Evolutionary conservation across 306 rosid species (phyloP).

Genomic region (Corylus heterophylla): DNA sequence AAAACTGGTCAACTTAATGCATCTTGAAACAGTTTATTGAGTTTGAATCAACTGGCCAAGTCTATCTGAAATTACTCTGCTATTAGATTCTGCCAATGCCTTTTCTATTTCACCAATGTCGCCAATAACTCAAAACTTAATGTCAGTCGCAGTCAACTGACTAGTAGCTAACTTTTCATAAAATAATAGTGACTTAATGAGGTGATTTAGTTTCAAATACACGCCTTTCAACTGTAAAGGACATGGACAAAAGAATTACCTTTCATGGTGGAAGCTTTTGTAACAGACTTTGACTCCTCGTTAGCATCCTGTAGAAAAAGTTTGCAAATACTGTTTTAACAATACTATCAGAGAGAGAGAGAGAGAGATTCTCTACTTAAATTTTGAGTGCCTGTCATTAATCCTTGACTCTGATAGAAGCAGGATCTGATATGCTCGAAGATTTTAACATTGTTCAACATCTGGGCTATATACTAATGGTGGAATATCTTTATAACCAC

Average conservation of each 20-base stretch:
- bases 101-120: not conserved
- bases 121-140: not conserved
- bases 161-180: not conserved
- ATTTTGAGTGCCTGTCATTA: not conserved
- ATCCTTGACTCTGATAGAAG: not conserved
- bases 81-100: not conserved
- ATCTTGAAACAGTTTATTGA: constrained; percentile 2
- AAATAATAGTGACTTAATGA: not conserved
- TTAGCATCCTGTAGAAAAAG: constrained; percentile 56
- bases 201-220: not conserved
- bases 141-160: not conserved
- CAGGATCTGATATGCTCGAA: not conserved
- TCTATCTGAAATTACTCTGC: not conserved
- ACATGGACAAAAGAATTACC: constrained; percentile 41
- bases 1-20: not conserved
- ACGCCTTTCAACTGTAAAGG: constrained; percentile 14
- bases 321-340: not conserved
- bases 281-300: constrained; percentile 90
- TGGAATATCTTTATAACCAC: not conserved
- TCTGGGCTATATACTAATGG: not conserved
- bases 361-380: not conserved
- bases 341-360: not conserved
- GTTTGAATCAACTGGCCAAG: not conserved
- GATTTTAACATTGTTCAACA: not conserved
- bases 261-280: constrained; percentile 91